phyloP scores from a whole-genome alignment of 129 eudicot species.

The Flaveria bidentis region DNA sequence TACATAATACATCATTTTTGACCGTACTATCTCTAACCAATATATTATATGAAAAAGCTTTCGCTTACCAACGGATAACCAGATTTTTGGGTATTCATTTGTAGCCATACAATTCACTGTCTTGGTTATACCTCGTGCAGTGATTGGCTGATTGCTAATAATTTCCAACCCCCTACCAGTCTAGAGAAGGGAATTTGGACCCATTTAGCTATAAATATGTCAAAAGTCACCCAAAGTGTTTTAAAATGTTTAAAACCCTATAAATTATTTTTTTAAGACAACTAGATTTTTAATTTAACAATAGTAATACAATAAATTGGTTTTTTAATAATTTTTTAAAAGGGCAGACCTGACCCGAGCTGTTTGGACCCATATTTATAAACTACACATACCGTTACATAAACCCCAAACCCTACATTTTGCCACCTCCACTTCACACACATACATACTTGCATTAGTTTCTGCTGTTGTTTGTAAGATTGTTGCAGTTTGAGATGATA shows the following conservation, averaged over 20 bases:
- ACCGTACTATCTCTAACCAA: not conserved
- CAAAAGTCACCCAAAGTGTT: not conserved
- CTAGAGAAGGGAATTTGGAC: not conserved
- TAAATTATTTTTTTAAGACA: not conserved
- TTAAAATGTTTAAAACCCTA: not conserved
- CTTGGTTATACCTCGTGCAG: not conserved
- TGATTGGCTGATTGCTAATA: not conserved
- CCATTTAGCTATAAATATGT: not conserved
- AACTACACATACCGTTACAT: not conserved
- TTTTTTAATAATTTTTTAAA: not conserved
- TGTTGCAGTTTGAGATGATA: not conserved
- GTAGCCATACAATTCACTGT: not conserved
- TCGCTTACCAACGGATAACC: not conserved
- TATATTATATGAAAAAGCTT: constrained; percentile 11
- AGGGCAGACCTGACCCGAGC: not conserved
- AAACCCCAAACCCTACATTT: too few relatives aligned
- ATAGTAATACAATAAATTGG: not conserved
- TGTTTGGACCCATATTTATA: not conserved
- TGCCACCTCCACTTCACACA: not conserved
- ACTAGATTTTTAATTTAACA: not conserved
- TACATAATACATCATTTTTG: not conserved
- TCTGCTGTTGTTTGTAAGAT: constrained; percentile 1
- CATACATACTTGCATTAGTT: not conserved
- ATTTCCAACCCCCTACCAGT: not conserved
- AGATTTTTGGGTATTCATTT: not conserved